A percentile compares a stretch with the other conserved stretches of the same genome.
Evolutionary conservation across 306 rosid species (phyloP).

Genomic region (Adenanthera pavonina): DNA sequence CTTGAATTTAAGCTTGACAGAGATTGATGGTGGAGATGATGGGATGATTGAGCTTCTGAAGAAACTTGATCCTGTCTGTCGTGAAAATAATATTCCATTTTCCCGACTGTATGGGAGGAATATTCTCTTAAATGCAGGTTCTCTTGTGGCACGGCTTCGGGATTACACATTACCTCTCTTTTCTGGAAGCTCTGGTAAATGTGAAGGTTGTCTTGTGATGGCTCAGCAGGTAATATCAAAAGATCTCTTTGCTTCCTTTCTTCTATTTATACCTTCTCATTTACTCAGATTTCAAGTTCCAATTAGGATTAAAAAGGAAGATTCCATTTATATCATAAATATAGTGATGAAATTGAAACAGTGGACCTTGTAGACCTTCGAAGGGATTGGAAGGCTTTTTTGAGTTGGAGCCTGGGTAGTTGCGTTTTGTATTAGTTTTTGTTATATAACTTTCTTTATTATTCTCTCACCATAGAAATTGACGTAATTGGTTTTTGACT

Average conservation of each 20-base stretch:
- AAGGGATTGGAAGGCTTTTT: not conserved
- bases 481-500: not conserved
- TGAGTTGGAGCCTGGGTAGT: not conserved
- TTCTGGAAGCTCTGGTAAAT: slow-evolving; percentile 73
- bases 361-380: not conserved
- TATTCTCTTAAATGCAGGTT: slow-evolving; percentile 65
- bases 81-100: slow-evolving; percentile 78
- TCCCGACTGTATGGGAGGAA: slow-evolving; percentile 83
- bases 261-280: slow-evolving; percentile 30
- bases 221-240: slow-evolving; percentile 85
- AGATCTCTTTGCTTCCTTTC: slow-evolving; percentile 30
- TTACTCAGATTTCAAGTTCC: slow-evolving; percentile 23
- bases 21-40: slow-evolving; percentile 84
- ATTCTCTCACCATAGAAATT: not conserved
- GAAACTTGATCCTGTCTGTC: slow-evolving; percentile 79
- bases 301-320: slow-evolving; percentile 13
- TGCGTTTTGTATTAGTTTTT: not conserved
- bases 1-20: slow-evolving; percentile 70
- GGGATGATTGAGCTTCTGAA: slow-evolving; percentile 84
- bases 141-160: slow-evolving; percentile 68
- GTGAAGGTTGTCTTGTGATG: slow-evolving; percentile 82
- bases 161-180: slow-evolving; percentile 83
- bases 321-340: not conserved
- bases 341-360: not conserved
- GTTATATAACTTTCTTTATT: not conserved